A percentile compares a stretch with the other conserved stretches of the same genome.
These are phyloP conservation scores for Apiotrichum gamsii DNA, from an alignment of 1,284 basidiomycete genomes.

Conservation along the genomic window DNA sequence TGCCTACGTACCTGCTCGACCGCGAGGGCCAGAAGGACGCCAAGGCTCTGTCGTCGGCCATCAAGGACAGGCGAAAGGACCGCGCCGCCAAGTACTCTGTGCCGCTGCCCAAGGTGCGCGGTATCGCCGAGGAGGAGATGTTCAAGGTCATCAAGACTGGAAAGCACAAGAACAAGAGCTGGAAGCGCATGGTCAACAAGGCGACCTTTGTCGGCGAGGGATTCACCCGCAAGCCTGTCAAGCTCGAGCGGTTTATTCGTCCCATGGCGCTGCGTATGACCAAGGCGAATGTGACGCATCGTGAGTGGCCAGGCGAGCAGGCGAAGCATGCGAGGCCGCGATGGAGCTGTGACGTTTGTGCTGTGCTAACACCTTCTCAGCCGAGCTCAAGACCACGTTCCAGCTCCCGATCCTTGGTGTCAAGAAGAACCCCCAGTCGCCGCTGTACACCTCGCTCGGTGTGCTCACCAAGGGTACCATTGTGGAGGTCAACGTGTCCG, in stretches of 20 bases:
- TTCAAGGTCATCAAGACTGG: conserved; percentile 99
- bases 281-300: conserved; percentile 98
- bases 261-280: conserved; percentile 97
- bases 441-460: conserved; percentile 83
- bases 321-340: no score
- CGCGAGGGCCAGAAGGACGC: conserved; percentile 96
- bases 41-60: conserved; percentile 91
- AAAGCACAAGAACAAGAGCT: conserved; percentile 91
- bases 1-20: conserved; percentile 92
- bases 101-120: conserved; percentile 91
- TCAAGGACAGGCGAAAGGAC: conserved; percentile 99
- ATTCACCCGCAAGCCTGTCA: conserved; percentile 97
- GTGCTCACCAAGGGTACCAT: conserved; percentile 98
- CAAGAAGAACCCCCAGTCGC: conserved; percentile 99
- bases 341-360: no score
- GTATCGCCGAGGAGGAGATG: conserved; percentile 99
- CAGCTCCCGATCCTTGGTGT: conserved; percentile 96
- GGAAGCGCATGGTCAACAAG: conserved; percentile 99
- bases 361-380: conserved; percentile 48
- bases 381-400: conserved; percentile 97
- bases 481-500: conserved; percentile 96
- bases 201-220: conserved; percentile 98
- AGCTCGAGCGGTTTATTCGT: conserved; percentile 96
- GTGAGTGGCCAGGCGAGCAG: conserved; percentile 59
- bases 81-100: conserved; percentile 98